Evolutionary conservation across 768 basidiomycete genomes (phyloP).

Genomic region (Lenzites betulinus): DNA sequence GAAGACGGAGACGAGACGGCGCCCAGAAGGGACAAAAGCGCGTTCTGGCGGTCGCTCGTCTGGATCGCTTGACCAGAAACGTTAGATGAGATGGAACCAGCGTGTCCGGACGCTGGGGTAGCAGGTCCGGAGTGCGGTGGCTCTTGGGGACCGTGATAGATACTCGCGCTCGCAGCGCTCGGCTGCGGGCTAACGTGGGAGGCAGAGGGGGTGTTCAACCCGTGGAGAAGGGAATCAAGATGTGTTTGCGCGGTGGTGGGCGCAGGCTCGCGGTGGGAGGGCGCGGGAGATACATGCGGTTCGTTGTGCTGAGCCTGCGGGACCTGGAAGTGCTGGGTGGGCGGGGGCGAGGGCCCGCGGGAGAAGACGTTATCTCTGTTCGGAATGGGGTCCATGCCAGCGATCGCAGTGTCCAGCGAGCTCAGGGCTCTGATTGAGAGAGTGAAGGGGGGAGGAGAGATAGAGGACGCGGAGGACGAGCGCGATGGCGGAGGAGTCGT

Average conservation of each 20-base stretch:
- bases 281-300: conserved; percentile 35
- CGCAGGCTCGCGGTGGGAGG: conserved; percentile 39
- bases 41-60: conserved; percentile 69
- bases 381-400: conserved; percentile 32
- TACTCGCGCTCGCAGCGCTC: conserved; percentile 24
- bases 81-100: conserved; percentile 43
- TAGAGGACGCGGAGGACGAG: conserved; percentile 23
- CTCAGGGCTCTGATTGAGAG: conserved; percentile 1
- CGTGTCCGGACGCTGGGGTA: conserved; percentile 43
- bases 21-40: conserved; percentile 70
- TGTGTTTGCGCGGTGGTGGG: conserved; percentile 54
- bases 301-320: conserved; percentile 28
- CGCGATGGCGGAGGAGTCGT: conserved; percentile 15
- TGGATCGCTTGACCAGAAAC: conserved; percentile 39
- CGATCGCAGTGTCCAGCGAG: conserved; percentile 18
- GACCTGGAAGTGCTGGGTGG: conserved; percentile 27
- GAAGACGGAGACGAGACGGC: conserved; percentile 45
- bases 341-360: conserved; percentile 34
- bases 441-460: conserved; percentile 22
- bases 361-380: conserved; percentile 35
- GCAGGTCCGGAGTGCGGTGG: conserved; percentile 43
- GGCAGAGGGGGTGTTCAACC: conserved; percentile 42
- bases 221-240: conserved; percentile 71
- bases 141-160: conserved; percentile 32
- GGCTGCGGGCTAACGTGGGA: conserved; percentile 43